Conservation (phyloP, 371 early-diverging fungal species). For the Zopfochytrium polystomum region DNA sequence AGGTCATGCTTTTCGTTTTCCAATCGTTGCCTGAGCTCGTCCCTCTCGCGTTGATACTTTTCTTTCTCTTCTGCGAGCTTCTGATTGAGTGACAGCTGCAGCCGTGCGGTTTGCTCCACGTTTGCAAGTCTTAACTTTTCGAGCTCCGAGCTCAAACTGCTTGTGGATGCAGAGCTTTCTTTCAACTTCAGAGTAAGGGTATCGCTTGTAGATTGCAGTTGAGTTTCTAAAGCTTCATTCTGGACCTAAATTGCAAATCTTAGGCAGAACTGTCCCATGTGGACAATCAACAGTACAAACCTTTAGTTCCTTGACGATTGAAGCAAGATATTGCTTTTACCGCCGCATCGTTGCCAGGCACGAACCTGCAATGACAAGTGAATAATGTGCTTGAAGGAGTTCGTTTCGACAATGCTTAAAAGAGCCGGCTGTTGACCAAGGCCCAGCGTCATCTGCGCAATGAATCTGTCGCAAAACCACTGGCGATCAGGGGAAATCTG, state of each 20-base stretch:
- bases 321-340: slow-evolving; percentile 50
- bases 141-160: slow-evolving; percentile 26
- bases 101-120: slow-evolving; percentile 25
- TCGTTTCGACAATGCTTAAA: slow-evolving; percentile 54
- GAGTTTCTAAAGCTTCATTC: slow-evolving; percentile 12
- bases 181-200: slow-evolving; percentile 17
- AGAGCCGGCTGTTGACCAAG: too few relatives aligned
- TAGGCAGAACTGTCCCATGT: not conserved
- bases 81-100: slow-evolving; percentile 31
- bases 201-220: slow-evolving; percentile 28
- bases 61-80: slow-evolving; percentile 39
- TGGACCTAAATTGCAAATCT: slow-evolving; percentile 13
- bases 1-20: slow-evolving; percentile 28
- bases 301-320: slow-evolving; percentile 43
- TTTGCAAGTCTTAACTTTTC: slow-evolving; percentile 27
- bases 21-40: slow-evolving; percentile 16
- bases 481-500: slow-evolving; percentile 26
- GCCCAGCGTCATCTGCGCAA: slow-evolving; percentile 15
- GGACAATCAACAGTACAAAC: slow-evolving; percentile 14
- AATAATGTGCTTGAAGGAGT: slow-evolving; percentile 49
- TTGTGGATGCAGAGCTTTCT: slow-evolving; percentile 5
- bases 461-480: slow-evolving; percentile 24
- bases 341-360: slow-evolving; percentile 44
- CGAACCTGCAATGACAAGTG: slow-evolving; percentile 46
- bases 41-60: slow-evolving; percentile 20